A percentile compares a stretch with the other conserved stretches of the same genome.
Conservation (phyloP, 495 filamentous ascomycete genomes). For the Durotheca rogersii region DNA sequence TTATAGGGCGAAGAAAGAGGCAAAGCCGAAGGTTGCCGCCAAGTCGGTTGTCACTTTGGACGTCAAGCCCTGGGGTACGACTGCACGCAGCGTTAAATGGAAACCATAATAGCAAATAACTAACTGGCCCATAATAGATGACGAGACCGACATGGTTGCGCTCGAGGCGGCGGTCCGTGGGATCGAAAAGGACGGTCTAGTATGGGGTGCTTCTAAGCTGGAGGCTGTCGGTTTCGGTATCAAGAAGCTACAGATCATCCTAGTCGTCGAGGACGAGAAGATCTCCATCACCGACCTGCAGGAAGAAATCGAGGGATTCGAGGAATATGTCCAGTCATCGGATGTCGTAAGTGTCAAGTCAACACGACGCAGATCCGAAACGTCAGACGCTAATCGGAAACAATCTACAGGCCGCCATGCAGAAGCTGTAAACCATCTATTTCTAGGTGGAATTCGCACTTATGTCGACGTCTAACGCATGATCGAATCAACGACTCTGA, state of each 20-base stretch:
- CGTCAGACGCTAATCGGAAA: conserved; percentile 11
- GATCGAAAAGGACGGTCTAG: conserved; percentile 90
- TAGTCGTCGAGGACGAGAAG: conserved; percentile 97
- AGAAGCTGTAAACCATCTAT: conserved; percentile 72
- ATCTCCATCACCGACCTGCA: conserved; percentile 85
- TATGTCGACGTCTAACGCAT: conserved; percentile 25
- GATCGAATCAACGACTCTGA: conserved; percentile 32
- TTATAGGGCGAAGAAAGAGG: conserved; percentile 96
- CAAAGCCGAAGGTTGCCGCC: conserved; percentile 83
- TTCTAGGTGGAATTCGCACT: neutral
- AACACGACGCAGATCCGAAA: too few relatives aligned
- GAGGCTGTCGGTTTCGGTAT: conserved; percentile 93
- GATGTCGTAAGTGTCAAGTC: conserved; percentile 66
- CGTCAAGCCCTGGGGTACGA: conserved; percentile 98
- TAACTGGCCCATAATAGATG: conserved; percentile 54
- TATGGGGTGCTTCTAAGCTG: conserved; percentile 92
- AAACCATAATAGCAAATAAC: conserved; percentile 7
- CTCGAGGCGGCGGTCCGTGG: conserved; percentile 79
- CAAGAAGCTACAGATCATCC: conserved; percentile 99
- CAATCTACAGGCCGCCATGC: conserved; percentile 68
- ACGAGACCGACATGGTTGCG: conserved; percentile 86
- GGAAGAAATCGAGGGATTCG: conserved; percentile 73
- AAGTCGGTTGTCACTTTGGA: conserved; percentile 96
- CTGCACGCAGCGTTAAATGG: neutral
- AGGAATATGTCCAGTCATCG: conserved; percentile 96